These are phyloP conservation scores for Chlamydomonas schloesseri DNA, from an alignment of 139 green algal genomes.

Conservation along the genomic window DNA sequence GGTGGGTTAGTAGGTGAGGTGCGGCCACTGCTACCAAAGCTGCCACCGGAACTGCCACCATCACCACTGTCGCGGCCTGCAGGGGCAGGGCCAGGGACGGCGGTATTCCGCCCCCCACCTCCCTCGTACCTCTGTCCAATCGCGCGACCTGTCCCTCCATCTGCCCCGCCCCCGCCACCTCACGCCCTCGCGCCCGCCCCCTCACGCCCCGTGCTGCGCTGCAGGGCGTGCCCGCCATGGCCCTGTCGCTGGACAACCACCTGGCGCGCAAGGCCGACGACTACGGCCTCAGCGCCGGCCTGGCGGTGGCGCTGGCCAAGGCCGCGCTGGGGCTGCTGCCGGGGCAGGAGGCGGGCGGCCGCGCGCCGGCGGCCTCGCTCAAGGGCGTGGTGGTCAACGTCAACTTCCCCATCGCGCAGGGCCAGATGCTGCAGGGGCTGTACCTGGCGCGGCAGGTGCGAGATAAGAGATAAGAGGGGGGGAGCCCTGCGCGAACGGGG, in stretches of 20 bases:
- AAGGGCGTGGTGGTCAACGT: constrained; percentile 67
- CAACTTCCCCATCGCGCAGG: constrained; percentile 61
- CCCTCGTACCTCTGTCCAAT: too few species aligned
- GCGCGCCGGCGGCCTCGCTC: background rate
- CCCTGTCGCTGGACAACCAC: constrained; percentile 80
- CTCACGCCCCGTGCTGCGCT: too few species aligned
- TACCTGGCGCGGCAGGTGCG: constrained; percentile 34
- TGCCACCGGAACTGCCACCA: too few species aligned
- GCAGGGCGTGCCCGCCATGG: constrained; percentile 71
- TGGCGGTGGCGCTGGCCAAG: constrained; percentile 55
- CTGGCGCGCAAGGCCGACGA: constrained; percentile 63
- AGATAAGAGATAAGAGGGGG: too few species aligned
- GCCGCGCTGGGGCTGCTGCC: constrained; percentile 57
- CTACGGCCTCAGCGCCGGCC: constrained; percentile 60
- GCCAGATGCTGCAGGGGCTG: constrained; percentile 45
- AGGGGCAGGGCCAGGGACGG: too few species aligned
- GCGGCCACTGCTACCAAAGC: too few species aligned
- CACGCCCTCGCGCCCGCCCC: too few species aligned
- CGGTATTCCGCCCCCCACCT: too few species aligned
- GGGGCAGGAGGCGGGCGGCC: background rate
- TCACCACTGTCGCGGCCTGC: too few species aligned
- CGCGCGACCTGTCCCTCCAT: too few species aligned
- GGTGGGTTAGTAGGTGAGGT: too few species aligned
- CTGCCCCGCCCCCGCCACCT: too few species aligned
- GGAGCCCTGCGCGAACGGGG: background rate